Evolutionary conservation across 176 grass and related monocot genomes (phyloP), one percentile per base, ranked within the genome.

Genomic region (Raddia distichophylla): DNA sequence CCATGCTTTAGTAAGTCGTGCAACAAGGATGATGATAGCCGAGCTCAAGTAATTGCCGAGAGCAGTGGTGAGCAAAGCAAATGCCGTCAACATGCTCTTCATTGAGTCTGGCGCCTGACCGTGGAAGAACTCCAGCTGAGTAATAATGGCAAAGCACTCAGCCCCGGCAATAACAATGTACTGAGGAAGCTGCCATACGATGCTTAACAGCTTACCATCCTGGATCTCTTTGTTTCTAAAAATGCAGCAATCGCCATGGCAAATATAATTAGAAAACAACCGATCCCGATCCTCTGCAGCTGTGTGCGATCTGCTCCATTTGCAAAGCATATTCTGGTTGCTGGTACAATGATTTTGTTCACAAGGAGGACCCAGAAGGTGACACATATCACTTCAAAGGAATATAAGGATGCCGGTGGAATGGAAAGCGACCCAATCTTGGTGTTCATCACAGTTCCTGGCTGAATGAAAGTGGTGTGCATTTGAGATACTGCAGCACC

Each of bases 401-500:
- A 92, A 72, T 83, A 90, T 63, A 94, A 66, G 59, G 94, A 92
- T 44, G 94, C 89, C 3, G 94, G 82, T 78, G 94, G 91, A 69
- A 94, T 79, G 13, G 87, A 86, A 18, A 97, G 33, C 0, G 87
- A 88, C 3, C 87, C 80, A 65, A 94, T 78, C 22, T 59, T 90
- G 59, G 86, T 92, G 76, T 97, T 72, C 91, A 94, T 92, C 77
- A 88, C 75, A 66, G 60, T 89, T 69, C 94, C 94, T 55, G 93
- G 94, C 63, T 97, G 94, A 70, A 97, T 97, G 69, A 93, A 97
- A 58, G 94, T 97, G 42, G 86, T 97, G 64, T 87, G 86, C 91
- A 93, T 90, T 80, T 93, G 94, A 59, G 91, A 93, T 16, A 87
- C 80, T 46, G 84, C 81, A 18, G 84, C 74, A 16, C 69, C 82